Evolutionary conservation across 192 early-diverging fungal genomes (phyloP).

Genomic region (Gryganskiella cystojenkinii): DNA sequence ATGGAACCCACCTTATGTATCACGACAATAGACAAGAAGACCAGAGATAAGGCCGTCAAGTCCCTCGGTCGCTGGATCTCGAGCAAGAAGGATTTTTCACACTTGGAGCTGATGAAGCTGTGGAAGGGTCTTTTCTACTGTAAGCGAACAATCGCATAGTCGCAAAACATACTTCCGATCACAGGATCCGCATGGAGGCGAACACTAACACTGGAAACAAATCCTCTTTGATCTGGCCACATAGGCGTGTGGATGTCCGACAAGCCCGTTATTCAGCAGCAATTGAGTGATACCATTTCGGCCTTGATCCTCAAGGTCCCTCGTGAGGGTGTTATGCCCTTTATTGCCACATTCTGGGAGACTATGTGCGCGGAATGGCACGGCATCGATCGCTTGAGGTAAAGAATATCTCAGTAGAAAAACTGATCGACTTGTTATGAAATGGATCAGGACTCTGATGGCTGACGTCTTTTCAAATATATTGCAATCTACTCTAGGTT

Average conservation of each 20-base stretch:
- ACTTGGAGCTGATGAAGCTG: slow-evolving; percentile 80
- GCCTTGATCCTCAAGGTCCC: slow-evolving; percentile 63
- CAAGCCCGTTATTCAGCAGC: slow-evolving; percentile 92
- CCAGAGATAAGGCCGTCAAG: slow-evolving; percentile 77
- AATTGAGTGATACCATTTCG: slow-evolving; percentile 84
- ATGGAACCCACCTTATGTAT: background rate
- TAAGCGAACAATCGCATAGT: slow-evolving; percentile 44
- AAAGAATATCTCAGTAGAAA: background rate
- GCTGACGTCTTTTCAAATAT: background rate
- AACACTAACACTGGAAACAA: no score
- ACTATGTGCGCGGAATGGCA: slow-evolving; percentile 78
- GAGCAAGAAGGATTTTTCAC: slow-evolving; percentile 59
- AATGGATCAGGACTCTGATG: no score
- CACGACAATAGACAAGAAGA: slow-evolving; percentile 70
- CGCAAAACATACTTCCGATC: background rate
- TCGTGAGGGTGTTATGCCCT: slow-evolving; percentile 59
- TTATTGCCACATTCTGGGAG: slow-evolving; percentile 73
- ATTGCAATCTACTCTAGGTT: slow-evolving; percentile 55
- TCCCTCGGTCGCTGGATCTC: slow-evolving; percentile 67
- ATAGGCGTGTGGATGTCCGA: slow-evolving; percentile 98
- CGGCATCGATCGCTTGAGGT: slow-evolving; percentile 84
- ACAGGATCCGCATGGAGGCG: background rate
- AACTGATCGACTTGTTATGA: background rate
- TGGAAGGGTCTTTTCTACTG: slow-evolving; percentile 97
- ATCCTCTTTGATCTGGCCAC: no score